A percentile compares a stretch with the other conserved stretches of the same genome.
phyloP scores from a whole-genome alignment of 345 rosid genomes.

The Rhodomyrtus tomentosa region DNA sequence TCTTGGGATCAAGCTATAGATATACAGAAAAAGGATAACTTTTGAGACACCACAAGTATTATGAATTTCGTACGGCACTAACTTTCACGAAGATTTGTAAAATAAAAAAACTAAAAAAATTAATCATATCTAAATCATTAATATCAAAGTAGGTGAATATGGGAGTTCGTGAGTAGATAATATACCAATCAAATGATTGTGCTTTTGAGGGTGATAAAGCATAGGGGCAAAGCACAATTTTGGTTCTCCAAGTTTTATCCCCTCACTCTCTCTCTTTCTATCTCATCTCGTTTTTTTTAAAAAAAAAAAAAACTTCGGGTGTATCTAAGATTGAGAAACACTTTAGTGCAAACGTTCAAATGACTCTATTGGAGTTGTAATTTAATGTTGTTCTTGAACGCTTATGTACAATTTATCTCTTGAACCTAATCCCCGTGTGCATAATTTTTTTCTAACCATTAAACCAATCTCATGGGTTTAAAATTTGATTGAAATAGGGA shows the following conservation, averaged over 20 bases:
- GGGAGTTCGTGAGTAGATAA: no score
- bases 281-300: no score
- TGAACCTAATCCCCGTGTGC: no score
- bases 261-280: neutral
- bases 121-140: neutral
- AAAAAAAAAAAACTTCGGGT: no score
- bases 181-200: neutral
- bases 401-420: neutral
- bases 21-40: neutral
- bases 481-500: no score
- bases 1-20: neutral
- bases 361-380: neutral
- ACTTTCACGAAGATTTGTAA: neutral
- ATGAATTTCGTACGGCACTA: rapidly evolving
- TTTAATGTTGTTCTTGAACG: neutral
- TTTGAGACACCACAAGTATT: neutral
- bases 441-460: no score
- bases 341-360: neutral
- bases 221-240: neutral
- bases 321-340: no score
- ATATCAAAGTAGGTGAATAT: neutral
- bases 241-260: neutral
- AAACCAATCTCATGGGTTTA: no score
- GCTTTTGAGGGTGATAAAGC: neutral
- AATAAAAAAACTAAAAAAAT: neutral